A percentile compares a stretch with the other conserved stretches of the same genome.
These are phyloP conservation scores for Eutypella sp. DNA, from an alignment of 2,329 filamentous ascomycete species.

Conservation along the genomic window DNA sequence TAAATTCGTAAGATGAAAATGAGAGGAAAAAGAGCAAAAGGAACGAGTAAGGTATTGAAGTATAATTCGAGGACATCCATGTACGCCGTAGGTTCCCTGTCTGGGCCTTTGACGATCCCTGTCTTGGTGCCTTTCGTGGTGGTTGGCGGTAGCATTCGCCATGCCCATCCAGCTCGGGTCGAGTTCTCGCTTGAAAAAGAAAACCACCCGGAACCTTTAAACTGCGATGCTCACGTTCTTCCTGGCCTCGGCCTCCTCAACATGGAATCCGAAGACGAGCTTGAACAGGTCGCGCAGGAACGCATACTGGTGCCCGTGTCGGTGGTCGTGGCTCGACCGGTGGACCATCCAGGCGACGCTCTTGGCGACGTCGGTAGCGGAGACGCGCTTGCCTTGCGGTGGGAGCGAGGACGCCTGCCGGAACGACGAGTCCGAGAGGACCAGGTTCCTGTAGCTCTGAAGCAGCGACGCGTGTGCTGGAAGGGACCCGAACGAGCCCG, in stretches of 20 bases:
- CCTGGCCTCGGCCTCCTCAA: constrained; percentile 69
- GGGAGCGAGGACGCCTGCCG: constrained; percentile 51
- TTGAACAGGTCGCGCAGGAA: constrained; percentile 81
- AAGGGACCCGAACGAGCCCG: constrained; percentile 71
- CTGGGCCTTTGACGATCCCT: too few species aligned
- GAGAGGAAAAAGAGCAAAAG: too few species aligned
- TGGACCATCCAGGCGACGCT: constrained; percentile 72
- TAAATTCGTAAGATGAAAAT: too few species aligned
- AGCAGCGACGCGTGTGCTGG: constrained; percentile 68
- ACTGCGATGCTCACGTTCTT: constrained; percentile 60
- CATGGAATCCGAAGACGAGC: constrained; percentile 76
- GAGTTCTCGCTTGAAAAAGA: too few species aligned
- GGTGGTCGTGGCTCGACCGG: constrained; percentile 61
- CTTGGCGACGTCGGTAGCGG: constrained; percentile 71
- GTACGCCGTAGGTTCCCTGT: too few species aligned
- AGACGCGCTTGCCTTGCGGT: constrained; percentile 51
- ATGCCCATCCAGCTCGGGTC: too few species aligned
- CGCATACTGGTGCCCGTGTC: too few species aligned
- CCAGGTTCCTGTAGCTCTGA: constrained; percentile 74
- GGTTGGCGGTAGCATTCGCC: too few species aligned
- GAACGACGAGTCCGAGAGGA: constrained; percentile 68
- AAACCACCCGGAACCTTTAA: too few species aligned
- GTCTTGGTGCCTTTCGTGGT: too few species aligned
- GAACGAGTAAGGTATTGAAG: too few species aligned
- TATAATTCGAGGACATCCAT: too few species aligned